These are phyloP conservation scores for Melocanna baccifera DNA, from an alignment of 176 grass and related monocot species.

Conservation along the genomic window DNA sequence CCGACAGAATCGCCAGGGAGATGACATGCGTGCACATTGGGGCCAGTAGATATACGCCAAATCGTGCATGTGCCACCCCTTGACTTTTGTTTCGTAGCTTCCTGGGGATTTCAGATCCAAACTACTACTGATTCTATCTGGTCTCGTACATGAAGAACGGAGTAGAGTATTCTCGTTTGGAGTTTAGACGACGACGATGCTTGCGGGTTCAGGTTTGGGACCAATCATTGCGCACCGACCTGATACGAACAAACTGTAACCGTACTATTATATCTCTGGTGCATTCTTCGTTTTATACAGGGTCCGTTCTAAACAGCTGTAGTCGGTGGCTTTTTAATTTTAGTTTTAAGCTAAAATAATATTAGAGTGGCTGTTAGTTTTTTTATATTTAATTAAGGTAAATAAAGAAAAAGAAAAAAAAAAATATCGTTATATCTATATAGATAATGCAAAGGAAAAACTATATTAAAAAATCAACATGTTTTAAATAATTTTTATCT, in stretches of 20 bases:
- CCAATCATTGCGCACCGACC: neutral
- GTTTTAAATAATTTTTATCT: too few species aligned
- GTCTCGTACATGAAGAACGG: neutral
- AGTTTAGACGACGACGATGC: neutral
- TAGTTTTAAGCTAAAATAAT: too few species aligned
- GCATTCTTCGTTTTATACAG: neutral
- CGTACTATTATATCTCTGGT: too few species aligned
- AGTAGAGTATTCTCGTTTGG: neutral
- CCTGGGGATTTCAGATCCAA: neutral
- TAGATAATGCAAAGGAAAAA: too few species aligned
- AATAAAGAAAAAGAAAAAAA: too few species aligned
- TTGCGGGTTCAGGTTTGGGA: neutral
- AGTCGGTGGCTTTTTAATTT: too few species aligned
- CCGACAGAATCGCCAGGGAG: neutral
- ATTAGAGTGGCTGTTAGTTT: too few species aligned
- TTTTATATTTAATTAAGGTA: too few species aligned
- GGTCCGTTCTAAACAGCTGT: too few species aligned
- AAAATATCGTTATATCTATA: too few species aligned
- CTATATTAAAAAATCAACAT: too few species aligned
- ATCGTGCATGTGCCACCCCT: neutral
- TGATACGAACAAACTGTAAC: neutral
- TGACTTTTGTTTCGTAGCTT: slow-evolving; percentile 4
- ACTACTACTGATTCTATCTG: neutral
- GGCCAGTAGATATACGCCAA: neutral
- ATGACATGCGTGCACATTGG: too few species aligned